Evolutionary conservation across 495 filamentous ascomycete species (phyloP).

Genomic region (Neurospora sp.): DNA sequence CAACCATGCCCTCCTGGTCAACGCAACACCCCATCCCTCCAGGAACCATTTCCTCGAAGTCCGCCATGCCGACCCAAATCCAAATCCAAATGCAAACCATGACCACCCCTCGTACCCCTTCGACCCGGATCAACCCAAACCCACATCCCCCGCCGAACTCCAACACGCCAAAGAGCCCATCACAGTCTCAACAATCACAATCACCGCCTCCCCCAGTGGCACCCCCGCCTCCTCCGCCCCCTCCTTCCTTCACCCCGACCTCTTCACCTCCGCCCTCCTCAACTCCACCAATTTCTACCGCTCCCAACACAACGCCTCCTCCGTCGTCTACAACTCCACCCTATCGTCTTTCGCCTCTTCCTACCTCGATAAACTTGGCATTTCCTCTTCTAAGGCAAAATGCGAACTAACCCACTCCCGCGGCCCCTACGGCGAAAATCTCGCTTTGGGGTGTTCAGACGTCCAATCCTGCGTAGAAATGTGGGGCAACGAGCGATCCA

Average conservation of each 20-base stretch:
- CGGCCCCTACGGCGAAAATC: constrained; percentile 69
- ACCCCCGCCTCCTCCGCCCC: constrained; percentile 22
- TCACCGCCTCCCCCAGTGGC: constrained; percentile 18
- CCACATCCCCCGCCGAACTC: not conserved
- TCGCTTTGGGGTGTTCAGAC: constrained; percentile 58
- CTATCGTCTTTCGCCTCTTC: constrained; percentile 43
- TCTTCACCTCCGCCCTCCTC: constrained; percentile 51
- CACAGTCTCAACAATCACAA: constrained; percentile 7
- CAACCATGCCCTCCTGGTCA: not conserved
- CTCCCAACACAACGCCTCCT: constrained; percentile 47
- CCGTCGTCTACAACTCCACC: constrained; percentile 56
- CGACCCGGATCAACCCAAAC: not conserved
- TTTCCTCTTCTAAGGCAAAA: constrained; percentile 2
- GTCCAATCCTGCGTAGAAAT: constrained; percentile 46
- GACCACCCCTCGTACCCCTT: too few species aligned
- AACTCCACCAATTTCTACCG: constrained; percentile 62
- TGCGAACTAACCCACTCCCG: constrained; percentile 57
- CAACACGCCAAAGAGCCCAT: not conserved
- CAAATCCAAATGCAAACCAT: too few species aligned
- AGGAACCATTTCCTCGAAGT: not conserved
- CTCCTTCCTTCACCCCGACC: constrained; percentile 34
- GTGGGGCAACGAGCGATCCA: constrained; percentile 55
- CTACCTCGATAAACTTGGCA: constrained; percentile 15
- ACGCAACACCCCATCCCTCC: not conserved
- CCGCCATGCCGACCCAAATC: not conserved